A percentile compares a stretch with the other conserved stretches of the same genome.
Evolutionary conservation across 441 rosid species (phyloP).

Genomic region (Aquilaria agallochum): DNA sequence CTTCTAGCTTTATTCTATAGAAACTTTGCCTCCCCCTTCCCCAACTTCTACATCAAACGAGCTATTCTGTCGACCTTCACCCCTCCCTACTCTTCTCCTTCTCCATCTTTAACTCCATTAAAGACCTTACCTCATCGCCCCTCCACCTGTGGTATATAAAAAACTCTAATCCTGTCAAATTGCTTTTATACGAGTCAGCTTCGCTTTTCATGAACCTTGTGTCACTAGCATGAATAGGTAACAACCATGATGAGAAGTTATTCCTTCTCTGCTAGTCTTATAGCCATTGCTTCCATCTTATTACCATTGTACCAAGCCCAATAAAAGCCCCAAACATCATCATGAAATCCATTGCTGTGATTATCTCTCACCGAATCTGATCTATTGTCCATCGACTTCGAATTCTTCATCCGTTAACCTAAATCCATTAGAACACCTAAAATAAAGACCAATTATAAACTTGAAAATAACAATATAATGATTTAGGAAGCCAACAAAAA

Average conservation of each 20-base stretch:
- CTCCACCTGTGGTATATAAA: too few species aligned
- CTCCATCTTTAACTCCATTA: conserved; percentile 1
- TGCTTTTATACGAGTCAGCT: too few species aligned
- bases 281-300: not conserved
- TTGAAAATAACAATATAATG: too few species aligned
- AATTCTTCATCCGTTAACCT: too few species aligned
- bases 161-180: too few species aligned
- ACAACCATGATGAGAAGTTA: not conserved
- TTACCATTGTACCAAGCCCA: not conserved
- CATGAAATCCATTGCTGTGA: not conserved
- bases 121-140: too few species aligned
- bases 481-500: too few species aligned
- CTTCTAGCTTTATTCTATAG: too few species aligned
- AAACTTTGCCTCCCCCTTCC: conserved; percentile 20
- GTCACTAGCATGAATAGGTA: not conserved
- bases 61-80: conserved; percentile 27
- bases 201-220: not conserved
- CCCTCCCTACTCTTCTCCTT: conserved; percentile 13
- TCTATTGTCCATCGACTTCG: too few species aligned
- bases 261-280: not conserved
- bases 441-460: too few species aligned
- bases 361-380: too few species aligned
- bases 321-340: not conserved
- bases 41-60: conserved; percentile 43
- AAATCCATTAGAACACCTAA: too few species aligned